A percentile compares a stretch with the other conserved stretches of the same genome.
Evolutionary conservation across 805 yeast species (phyloP).

Genomic region (Wickerhamiella alocasiicola): DNA sequence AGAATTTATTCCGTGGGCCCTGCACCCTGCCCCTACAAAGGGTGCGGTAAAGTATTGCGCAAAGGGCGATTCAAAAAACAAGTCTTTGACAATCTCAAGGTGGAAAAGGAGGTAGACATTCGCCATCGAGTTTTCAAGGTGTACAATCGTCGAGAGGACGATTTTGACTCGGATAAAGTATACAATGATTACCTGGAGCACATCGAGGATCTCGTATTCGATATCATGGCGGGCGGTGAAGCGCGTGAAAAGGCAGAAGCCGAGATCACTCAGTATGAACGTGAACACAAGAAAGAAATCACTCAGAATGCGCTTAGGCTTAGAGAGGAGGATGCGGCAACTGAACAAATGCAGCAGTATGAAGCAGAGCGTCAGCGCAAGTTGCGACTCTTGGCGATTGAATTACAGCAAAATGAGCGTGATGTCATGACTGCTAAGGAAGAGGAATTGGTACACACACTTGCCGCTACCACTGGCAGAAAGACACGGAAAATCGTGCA

Average conservation of each 20-base stretch:
- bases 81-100: constrained; percentile 77
- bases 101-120: constrained; percentile 87
- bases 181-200: constrained; percentile 74
- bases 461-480: constrained; percentile 31
- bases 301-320: constrained; percentile 62
- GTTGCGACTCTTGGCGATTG: constrained; percentile 42
- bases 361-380: constrained; percentile 53
- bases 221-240: constrained; percentile 56
- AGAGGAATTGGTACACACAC: constrained; percentile 42
- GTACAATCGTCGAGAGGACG: constrained; percentile 68
- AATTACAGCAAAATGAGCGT: constrained; percentile 46
- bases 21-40: constrained; percentile 89
- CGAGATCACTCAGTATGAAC: constrained; percentile 47
- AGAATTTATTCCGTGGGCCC: constrained; percentile 91
- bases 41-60: constrained; percentile 76
- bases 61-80: constrained; percentile 86
- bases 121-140: constrained; percentile 64
- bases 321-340: constrained; percentile 57
- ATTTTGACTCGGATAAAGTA: constrained; percentile 46
- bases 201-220: constrained; percentile 69
- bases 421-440: constrained; percentile 33
- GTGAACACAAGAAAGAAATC: constrained; percentile 61
- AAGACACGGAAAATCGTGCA: constrained; percentile 39
- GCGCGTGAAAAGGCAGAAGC: constrained; percentile 49
- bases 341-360: constrained; percentile 48